These are phyloP conservation scores for Luffa aegyptiaca DNA, from an alignment of 306 rosid species.

Conservation along the genomic window DNA sequence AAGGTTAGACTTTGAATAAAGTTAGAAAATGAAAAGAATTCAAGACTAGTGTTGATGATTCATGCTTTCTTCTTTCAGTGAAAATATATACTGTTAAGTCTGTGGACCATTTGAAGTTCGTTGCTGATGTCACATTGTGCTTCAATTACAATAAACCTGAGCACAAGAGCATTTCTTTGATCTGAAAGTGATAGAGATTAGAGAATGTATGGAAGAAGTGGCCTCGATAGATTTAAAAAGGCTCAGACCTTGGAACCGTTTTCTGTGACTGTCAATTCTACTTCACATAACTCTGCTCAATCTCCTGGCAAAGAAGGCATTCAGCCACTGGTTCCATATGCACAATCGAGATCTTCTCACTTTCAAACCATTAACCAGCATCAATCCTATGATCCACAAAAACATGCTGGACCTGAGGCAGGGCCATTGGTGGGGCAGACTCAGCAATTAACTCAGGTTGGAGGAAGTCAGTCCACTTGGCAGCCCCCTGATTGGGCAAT, in stretches of 20 bases:
- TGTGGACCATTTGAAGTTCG: not conserved
- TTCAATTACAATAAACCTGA: not conserved
- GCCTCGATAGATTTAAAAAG: constrained; percentile 91
- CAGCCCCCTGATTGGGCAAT: constrained; percentile 97
- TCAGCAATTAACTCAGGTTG: constrained; percentile 60
- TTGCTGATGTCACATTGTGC: not conserved
- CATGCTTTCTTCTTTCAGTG: not conserved
- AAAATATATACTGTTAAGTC: not conserved
- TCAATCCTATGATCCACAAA: constrained; percentile 26
- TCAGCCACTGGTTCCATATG: constrained; percentile 27
- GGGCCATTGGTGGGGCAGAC: constrained; percentile 58
- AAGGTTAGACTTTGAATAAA: not conserved
- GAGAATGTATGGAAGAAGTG: constrained; percentile 82
- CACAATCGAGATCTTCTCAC: constrained; percentile 20
- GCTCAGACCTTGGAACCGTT: constrained; percentile 88
- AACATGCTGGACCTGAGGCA: constrained; percentile 36
- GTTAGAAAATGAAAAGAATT: not conserved
- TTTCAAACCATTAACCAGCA: constrained; percentile 21
- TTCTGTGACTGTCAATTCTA: constrained; percentile 37
- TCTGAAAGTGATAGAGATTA: constrained; percentile 17
- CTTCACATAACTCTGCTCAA: constrained; percentile 33
- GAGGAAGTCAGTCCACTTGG: constrained; percentile 89
- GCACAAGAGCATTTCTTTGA: not conserved
- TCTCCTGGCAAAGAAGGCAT: constrained; percentile 27
- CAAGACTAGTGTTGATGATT: not conserved